phyloP scores from a whole-genome alignment of 345 rosid genomes.

The Jatropha curcas region DNA sequence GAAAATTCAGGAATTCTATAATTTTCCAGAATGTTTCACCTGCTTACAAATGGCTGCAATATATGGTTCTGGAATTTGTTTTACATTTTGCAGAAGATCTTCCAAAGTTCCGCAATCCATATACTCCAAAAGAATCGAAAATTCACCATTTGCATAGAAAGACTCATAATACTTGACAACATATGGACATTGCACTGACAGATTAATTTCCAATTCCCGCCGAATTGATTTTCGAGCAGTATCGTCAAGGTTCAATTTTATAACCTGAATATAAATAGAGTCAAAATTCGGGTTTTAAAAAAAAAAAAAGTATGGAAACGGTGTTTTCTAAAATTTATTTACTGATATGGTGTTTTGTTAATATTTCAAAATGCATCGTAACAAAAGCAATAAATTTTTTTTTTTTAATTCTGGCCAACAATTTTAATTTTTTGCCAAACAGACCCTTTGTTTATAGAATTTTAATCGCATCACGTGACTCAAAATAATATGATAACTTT shows the following conservation, averaged over 20 bases:
- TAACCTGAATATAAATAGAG: slow-evolving; percentile 50
- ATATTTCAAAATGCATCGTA: too few species aligned
- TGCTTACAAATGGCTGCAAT: slow-evolving; percentile 82
- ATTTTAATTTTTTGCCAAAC: too few species aligned
- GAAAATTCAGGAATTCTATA: background rate
- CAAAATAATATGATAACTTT: too few species aligned
- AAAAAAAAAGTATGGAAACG: too few species aligned
- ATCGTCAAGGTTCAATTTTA: slow-evolving; percentile 76
- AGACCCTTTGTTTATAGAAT: too few species aligned
- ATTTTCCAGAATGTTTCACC: slow-evolving; percentile 45
- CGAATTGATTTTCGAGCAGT: slow-evolving; percentile 61
- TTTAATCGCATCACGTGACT: too few species aligned
- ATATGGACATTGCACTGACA: slow-evolving; percentile 70
- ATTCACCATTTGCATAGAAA: slow-evolving; percentile 70
- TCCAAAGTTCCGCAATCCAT: slow-evolving; percentile 93
- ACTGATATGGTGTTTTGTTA: too few species aligned
- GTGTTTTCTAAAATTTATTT: too few species aligned
- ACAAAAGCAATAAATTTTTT: too few species aligned
- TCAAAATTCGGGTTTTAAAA: background rate
- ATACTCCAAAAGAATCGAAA: slow-evolving; percentile 84
- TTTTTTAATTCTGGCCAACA: too few species aligned
- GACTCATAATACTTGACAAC: slow-evolving; percentile 84
- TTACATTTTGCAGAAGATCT: slow-evolving; percentile 69
- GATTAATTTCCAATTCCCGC: slow-evolving; percentile 78
- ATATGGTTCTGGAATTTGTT: slow-evolving; percentile 64